These are phyloP conservation scores for Keithomyces neogunnii DNA, from an alignment of 2,329 filamentous ascomycete species.

Conservation along the genomic window DNA sequence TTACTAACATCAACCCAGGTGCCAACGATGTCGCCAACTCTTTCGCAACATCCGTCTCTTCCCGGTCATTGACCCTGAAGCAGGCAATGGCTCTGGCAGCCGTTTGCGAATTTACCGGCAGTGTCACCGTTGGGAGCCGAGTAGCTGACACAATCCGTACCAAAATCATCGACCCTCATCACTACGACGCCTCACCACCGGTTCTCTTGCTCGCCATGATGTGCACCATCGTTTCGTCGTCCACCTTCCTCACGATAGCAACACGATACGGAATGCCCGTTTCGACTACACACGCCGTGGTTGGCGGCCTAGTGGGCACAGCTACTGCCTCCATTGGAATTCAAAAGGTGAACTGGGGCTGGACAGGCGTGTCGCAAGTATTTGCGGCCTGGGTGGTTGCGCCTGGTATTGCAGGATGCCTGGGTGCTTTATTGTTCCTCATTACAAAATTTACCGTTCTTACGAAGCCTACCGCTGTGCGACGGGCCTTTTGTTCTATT, in stretches of 20 bases:
- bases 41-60: conserved; percentile 37
- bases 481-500: conserved; percentile 24
- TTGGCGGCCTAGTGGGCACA: conserved; percentile 31
- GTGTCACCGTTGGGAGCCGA: conserved; percentile 27
- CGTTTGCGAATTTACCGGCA: conserved; percentile 35
- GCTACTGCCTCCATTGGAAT: conserved; percentile 28
- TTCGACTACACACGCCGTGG: conserved; percentile 45
- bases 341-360: conserved; percentile 27
- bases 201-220: conserved; percentile 47
- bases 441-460: conserved; percentile 25
- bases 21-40: conserved; percentile 43
- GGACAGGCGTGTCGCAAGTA: conserved; percentile 27
- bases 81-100: conserved; percentile 36
- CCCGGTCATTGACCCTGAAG: conserved; percentile 36
- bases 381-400: conserved; percentile 30
- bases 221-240: conserved; percentile 41
- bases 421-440: conserved; percentile 24
- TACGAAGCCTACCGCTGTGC: conserved; percentile 18
- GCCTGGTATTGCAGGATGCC: conserved; percentile 22
- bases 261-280: conserved; percentile 43
- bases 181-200: conserved; percentile 33
- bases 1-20: conserved; percentile 19
- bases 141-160: conserved; percentile 38
- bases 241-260: conserved; percentile 43
- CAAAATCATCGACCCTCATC: conserved; percentile 33